Base-by-base conservation (phyloP, 306 rosid species). In the Lotus japonicus region DNA sequence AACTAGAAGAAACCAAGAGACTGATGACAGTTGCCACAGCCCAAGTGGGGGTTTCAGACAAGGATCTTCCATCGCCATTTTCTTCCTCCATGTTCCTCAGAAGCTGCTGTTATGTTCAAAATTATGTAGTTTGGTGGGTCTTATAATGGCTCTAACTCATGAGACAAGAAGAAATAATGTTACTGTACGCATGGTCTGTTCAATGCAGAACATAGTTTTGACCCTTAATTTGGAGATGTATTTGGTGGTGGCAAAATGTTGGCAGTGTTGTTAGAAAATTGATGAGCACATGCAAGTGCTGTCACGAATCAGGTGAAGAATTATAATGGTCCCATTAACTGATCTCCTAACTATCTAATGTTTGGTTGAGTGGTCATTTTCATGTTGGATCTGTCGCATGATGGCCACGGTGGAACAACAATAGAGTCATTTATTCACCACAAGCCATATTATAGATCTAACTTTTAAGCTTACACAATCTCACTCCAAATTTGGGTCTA, bases 11-110 rank as follows among this genome's bases (percentile, higher is more conserved):
- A 61, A 94, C 90, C 81, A 94, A 67, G 23, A 80, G 67, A 75
- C 85, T 68, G 73, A 88, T 75, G 1, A 94, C 98, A 57, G 89
- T 81, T 52, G 98, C 91, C 21, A 94, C 88, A 14, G 97, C 88
- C 91, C 95, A 94, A 31, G 94, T 80, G 15, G 98, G 97, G 77
- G 94, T 88, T 58, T 84, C 87, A 12, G 72, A 64, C 84, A 90
- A 84, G 64, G 97, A 87, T 78, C 94, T 78, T 60, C 87, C 95
- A 41, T 84, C 82, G 13, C 71, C 73, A 5, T 33, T 55, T 50
- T 69, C 76, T 53, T 53, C 76, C 76, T 53, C 76, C 76, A 13
- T 80, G 96, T n/a, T n/a, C n/a, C n/a, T n/a, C n/a, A 92, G 87
- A 54, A 73, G 11, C 31, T 52, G n/a, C 48, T 64, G 1, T 52